Evolutionary conservation across 441 rosid species (phyloP).

Genomic region (Gossypium davidsonii): DNA sequence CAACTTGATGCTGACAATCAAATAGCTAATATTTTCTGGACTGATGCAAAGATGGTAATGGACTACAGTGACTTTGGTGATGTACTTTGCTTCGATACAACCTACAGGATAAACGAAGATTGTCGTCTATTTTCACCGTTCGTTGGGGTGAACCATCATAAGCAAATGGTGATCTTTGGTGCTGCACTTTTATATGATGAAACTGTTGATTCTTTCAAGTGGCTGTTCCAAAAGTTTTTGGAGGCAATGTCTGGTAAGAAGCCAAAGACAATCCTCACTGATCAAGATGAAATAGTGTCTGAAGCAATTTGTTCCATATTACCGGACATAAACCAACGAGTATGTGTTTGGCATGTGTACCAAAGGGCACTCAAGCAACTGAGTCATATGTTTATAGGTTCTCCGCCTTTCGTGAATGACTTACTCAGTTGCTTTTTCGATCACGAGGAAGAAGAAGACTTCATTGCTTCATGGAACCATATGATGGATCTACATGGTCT

Average conservation of each 20-base stretch:
- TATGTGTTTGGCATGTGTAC: slow-evolving; percentile 12
- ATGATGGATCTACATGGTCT: slow-evolving; percentile 1
- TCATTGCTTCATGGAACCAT: slow-evolving; percentile 9
- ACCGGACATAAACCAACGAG: not conserved
- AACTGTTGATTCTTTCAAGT: slow-evolving; percentile 10
- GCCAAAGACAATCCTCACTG: slow-evolving; percentile 9
- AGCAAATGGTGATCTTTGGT: slow-evolving; percentile 14
- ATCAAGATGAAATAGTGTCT: not conserved
- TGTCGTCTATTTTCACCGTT: not conserved
- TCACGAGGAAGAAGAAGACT: slow-evolving; percentile 5
- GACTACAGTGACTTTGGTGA: slow-evolving; percentile 15
- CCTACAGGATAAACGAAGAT: not conserved
- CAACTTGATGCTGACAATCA: slow-evolving; percentile 17
- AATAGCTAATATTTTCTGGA: slow-evolving; percentile 16
- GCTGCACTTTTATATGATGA: slow-evolving; percentile 12
- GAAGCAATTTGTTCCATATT: not conserved
- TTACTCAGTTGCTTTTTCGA: slow-evolving; percentile 4
- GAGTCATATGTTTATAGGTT: not conserved
- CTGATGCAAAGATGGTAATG: slow-evolving; percentile 14
- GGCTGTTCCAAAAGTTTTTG: slow-evolving; percentile 8
- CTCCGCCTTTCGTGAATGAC: not conserved
- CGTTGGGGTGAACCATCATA: slow-evolving; percentile 14
- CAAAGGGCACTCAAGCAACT: slow-evolving; percentile 9
- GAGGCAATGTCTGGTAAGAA: slow-evolving; percentile 14
- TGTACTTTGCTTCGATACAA: slow-evolving; percentile 7